Conservation (phyloP, 345 rosid species). For the Populus davidiana region DNA sequence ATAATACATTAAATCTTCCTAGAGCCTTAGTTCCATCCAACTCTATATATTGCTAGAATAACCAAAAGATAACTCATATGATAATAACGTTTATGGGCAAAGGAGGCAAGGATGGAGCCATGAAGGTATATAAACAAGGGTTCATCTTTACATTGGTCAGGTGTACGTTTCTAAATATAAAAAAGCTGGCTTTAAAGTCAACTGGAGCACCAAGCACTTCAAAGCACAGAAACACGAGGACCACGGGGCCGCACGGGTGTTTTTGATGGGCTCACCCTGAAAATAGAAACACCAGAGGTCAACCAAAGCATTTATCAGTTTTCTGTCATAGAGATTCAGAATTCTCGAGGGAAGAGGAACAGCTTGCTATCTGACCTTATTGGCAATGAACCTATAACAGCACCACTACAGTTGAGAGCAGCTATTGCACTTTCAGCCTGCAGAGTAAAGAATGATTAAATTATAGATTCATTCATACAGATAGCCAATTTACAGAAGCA, state of each 20-base stretch:
- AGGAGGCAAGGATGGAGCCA: constrained; percentile 11
- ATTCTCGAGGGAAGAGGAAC: background rate
- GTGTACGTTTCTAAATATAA: constrained; percentile 14
- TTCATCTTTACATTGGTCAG: background rate
- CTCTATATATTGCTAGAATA: constrained; percentile 25
- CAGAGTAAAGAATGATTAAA: constrained; percentile 9
- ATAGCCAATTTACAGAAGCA: background rate
- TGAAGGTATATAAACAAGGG: constrained; percentile 12
- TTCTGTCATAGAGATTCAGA: background rate
- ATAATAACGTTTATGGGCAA: constrained; percentile 27
- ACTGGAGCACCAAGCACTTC: background rate
- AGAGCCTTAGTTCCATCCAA: constrained; percentile 32
- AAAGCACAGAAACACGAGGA: constrained; percentile 31
- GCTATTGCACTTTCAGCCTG: constrained; percentile 98
- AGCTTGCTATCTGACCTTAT: constrained; percentile 53
- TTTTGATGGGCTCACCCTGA: constrained; percentile 99
- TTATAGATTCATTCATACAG: too few relatives aligned
- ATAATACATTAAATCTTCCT: background rate
- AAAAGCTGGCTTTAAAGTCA: background rate
- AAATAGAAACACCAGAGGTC: background rate
- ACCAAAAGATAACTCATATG: constrained; percentile 15
- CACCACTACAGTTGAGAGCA: constrained; percentile 92
- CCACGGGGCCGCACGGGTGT: constrained; percentile 90
- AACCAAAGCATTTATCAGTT: background rate
- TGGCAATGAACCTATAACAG: constrained; percentile 72